phyloP scores from a whole-genome alignment of 352 stramenopile genomes.

The Globisporangium echinulatum region DNA sequence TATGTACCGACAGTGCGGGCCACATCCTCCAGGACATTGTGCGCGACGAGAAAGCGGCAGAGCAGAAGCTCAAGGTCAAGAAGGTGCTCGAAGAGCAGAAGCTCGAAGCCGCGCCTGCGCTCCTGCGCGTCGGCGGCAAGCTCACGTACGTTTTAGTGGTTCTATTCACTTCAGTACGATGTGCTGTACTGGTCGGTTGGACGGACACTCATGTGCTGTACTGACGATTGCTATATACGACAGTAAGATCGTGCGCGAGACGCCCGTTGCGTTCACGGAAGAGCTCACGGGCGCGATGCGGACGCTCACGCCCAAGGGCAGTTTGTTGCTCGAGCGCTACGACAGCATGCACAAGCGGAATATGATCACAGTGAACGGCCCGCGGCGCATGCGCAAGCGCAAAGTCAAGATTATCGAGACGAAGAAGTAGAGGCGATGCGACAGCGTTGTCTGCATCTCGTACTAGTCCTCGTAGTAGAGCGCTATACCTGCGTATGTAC shows the following conservation, averaged over 20 bases:
- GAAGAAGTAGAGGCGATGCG: conserved; percentile 46
- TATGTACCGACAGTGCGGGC: conserved; percentile 29
- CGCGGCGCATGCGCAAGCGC: conserved; percentile 54
- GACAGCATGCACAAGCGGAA: conserved; percentile 87
- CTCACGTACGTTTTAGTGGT: conserved; percentile 39
- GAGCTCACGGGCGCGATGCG: conserved; percentile 79
- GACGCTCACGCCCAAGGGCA: conserved; percentile 72
- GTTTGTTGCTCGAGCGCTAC: conserved; percentile 74
- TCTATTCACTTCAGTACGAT: no score
- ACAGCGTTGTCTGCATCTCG: no score
- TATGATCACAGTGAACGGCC: conserved; percentile 68
- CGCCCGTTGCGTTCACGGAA: conserved; percentile 65
- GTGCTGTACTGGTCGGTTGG: no score
- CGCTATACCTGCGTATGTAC: no score
- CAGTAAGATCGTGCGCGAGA: conserved; percentile 73
- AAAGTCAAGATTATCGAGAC: conserved; percentile 78
- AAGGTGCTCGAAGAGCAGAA: conserved; percentile 72
- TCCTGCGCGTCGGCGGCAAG: conserved; percentile 68
- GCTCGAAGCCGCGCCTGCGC: conserved; percentile 55
- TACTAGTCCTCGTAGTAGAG: background rate
- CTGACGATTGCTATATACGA: no score
- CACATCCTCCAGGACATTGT: conserved; percentile 68
- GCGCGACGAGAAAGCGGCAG: conserved; percentile 53
- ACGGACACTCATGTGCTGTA: no score
- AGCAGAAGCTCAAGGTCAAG: conserved; percentile 71